Evolutionary conservation across 441 rosid genomes (phyloP).

Genomic region (Mallotus repandus): DNA sequence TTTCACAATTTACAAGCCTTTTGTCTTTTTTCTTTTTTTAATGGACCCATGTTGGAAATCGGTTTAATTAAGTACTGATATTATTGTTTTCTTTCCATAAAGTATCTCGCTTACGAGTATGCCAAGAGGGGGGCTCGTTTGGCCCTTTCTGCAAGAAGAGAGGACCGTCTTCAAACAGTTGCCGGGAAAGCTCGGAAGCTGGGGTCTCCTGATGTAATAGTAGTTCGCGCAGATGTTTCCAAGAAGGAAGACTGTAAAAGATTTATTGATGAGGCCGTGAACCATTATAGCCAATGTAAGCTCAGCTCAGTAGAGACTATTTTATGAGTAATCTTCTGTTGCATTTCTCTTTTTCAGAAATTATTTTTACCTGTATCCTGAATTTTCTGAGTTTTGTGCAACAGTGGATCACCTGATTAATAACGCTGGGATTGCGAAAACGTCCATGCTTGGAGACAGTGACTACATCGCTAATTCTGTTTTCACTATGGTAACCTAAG

Average conservation of each 20-base stretch:
- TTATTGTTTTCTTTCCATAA: background rate
- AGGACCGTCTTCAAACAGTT: conserved; percentile 40
- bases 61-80: no score
- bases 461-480: conserved; percentile 5
- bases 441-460: conserved; percentile 19
- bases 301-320: background rate
- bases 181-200: conserved; percentile 29
- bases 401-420: conserved; percentile 50
- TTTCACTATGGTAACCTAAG: conserved; percentile 24
- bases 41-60: no score
- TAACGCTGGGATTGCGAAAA: conserved; percentile 35
- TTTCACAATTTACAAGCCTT: background rate
- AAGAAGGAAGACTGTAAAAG: conserved; percentile 45
- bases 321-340: background rate
- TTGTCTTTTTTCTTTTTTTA: no score
- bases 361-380: no score
- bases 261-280: conserved; percentile 33
- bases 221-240: conserved; percentile 46
- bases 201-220: conserved; percentile 47
- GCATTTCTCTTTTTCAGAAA: background rate
- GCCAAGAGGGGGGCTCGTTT: conserved; percentile 59
- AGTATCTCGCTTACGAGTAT: conserved; percentile 62
- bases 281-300: conserved; percentile 46
- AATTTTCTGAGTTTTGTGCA: background rate
- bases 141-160: conserved; percentile 47